Base-by-base conservation (phyloP, 108 stramenopile genomes). In the Discostella pseudostelligera region DNA sequence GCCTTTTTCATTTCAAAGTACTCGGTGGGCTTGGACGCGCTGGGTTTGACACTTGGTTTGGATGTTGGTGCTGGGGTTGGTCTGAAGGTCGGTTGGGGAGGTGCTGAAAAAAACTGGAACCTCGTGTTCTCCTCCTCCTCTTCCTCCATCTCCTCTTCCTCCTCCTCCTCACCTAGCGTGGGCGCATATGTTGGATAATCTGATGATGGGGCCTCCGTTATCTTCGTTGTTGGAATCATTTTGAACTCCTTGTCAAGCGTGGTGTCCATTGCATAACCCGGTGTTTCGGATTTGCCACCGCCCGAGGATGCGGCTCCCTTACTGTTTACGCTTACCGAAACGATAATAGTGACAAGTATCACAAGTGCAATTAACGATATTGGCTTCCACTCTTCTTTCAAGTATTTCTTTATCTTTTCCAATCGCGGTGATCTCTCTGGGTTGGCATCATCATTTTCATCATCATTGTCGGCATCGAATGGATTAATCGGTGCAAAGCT, bases 1-100 rank as follows among this genome's bases (percentile, higher is more conserved):
- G 75, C 75, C 17, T 69, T 69, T 36, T 59, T 62, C 75, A 76
- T 69, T 69, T 76, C 68, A 29, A 59, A 37, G 44, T 76, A 76
- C 35, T 76, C 58, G 29, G 44, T 47, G 29, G 62, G 62, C 75
- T 69, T 76, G 36, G 75, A 65, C n/a, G 10, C 36, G 29, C 12
- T 55, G 20, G 73, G 51, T 9, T 44, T 48, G 40, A 29, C 53
- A 0, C 51, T 4, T 29, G 69, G 69, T 19, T 42, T 40, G 13
- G 58, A 48, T 40, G 67, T 69, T 11, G 59, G 59, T 26, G 9
- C 28, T 2, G 28, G n/a, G 1, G 22, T 59, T 1, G 24, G 36
- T n/a, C 32, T 36, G 4, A 32, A 26, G 3, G 50, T 4, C 0
- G 50, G 7, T 10, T 22, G 2, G 14, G 2, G 5, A 8, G 44